Conservation (phyloP, 148 eudicot genomes). For the Camellia japonica region DNA sequence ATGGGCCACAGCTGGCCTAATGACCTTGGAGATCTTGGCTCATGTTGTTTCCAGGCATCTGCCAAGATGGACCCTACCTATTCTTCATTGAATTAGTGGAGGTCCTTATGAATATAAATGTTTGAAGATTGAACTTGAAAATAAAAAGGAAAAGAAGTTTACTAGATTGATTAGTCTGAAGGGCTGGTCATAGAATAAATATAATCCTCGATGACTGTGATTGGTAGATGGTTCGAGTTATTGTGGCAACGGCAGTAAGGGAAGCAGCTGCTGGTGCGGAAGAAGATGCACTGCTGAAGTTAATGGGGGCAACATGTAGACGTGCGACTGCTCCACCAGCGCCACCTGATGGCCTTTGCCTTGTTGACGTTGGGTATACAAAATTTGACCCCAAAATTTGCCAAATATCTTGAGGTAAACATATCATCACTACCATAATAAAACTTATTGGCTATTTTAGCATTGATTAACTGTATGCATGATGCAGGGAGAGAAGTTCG, state of each 20-base stretch:
- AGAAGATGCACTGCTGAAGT: conserved; percentile 64
- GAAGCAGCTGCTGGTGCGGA: conserved; percentile 97
- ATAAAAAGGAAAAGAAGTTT: not conserved
- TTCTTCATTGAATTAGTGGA: not conserved
- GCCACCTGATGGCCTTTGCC: conserved; percentile 97
- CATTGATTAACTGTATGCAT: not conserved
- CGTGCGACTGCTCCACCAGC: conserved; percentile 99
- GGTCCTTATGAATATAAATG: not conserved
- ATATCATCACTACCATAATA: not conserved
- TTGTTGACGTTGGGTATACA: conserved; percentile 82
- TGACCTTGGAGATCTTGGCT: not conserved
- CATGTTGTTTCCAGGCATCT: not conserved
- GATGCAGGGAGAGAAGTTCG: not conserved
- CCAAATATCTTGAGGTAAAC: conserved; percentile 44
- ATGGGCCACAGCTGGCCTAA: not conserved
- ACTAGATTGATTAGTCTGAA: not conserved
- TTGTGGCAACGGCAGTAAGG: conserved; percentile 84
- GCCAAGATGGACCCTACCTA: not conserved
- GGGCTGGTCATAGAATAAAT: not conserved
- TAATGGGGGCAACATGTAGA: conserved; percentile 84
- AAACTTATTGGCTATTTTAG: not conserved
- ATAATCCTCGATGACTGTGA: not conserved
- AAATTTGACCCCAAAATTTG: conserved; percentile 55
- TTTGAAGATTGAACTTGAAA: not conserved
- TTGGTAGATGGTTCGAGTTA: conserved; percentile 90